Percentiles rank a stretch among this genome's conserved stretches.
These are phyloP conservation scores for Ramularia endophylla DNA, from an alignment of 2,329 filamentous ascomycete genomes.

Conservation along the genomic window DNA sequence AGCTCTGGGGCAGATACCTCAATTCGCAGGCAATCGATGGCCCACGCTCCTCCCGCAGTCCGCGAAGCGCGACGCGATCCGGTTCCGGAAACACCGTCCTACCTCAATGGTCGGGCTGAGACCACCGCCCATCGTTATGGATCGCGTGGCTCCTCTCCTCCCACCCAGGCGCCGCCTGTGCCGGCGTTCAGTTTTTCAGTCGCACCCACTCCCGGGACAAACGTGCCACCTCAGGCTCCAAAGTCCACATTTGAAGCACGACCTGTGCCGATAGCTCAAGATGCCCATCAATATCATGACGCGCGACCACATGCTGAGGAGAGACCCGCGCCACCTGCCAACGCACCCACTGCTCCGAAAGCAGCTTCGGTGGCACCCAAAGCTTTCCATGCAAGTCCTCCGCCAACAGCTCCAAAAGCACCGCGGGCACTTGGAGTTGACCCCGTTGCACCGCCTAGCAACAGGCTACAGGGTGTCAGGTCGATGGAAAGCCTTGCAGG, in stretches of 20 bases:
- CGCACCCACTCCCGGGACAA: constrained; percentile 23
- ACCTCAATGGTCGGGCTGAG: constrained; percentile 41
- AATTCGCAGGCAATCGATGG: constrained; percentile 19
- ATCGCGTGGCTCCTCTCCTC: constrained; percentile 44
- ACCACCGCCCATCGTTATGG: constrained; percentile 42
- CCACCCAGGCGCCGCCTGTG: constrained; percentile 49
- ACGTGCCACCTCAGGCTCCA: constrained; percentile 20
- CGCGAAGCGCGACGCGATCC: constrained; percentile 29
- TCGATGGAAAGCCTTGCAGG: constrained; percentile 25
- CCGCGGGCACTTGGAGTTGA: constrained; percentile 28
- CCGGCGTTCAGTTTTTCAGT: constrained; percentile 45
- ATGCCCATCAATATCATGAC: constrained; percentile 5
- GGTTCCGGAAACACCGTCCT: constrained; percentile 37
- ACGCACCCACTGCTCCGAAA: constrained; percentile 33
- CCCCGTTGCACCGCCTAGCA: constrained; percentile 15
- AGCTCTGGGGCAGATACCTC: constrained; percentile 25
- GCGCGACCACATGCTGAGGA: constrained; percentile 10
- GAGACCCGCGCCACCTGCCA: constrained; percentile 15
- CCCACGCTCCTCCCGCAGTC: constrained; percentile 11
- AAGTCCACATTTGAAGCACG: constrained; percentile 21
- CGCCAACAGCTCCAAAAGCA: constrained; percentile 28
- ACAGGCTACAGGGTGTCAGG: constrained; percentile 25
- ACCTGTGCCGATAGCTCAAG: constrained; percentile 2
- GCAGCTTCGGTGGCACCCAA: constrained; percentile 36
- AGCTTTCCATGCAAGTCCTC: constrained; percentile 21